Evolutionary conservation across 1,139 yeast species (phyloP), one percentile per base, ranked within the genome.

Genomic region (Yamadazyma trypodendri): DNA sequence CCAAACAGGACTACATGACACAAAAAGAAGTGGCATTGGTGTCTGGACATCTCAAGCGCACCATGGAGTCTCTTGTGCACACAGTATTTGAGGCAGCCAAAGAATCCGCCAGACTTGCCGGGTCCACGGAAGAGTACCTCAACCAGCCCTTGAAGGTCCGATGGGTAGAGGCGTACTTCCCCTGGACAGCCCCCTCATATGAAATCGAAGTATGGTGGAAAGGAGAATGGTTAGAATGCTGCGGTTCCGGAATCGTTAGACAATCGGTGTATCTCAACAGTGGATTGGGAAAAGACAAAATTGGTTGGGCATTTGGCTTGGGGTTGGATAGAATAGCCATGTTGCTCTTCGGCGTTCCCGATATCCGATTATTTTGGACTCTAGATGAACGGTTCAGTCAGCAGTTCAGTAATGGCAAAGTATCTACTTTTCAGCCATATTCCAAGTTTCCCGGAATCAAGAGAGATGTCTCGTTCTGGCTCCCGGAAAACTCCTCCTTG

Each of bases 171-270:
- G 96, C 95, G 0, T 88, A 83, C 54, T 92, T 92, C 67, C 99
- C 99, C 4, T 92, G 97, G 97, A 92, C 99, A 2, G 81, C 95
- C 1, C 99, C 99, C 6, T 87, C 96, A 24, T 92, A 96, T 92
- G 97, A 92, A 55, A 88, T 94, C 49, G 99, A 92, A 61, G 96
- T 92, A 5, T 90, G 95, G 94, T 94, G 97, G 97, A 87, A 90
- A 58, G 96, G 95, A 30, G 96, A 90, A 50, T 94, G 98, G 98
- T 71, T 92, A 30, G 99, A 92, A 64, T 82, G 96, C 60, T 88
- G 96, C 56, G 99, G 99, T 1, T 87, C 96, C 61, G 99, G 99
- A 18, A 74, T 92, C 34, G 96, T 89, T 3, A 81, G 79, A 51
- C 86, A 88, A 50, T 79, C 79, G 35, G 95, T 92, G 1, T 67